A percentile compares a stretch with the other conserved stretches of the same genome.
Evolutionary conservation across 345 rosid genomes (phyloP).

Genomic region (Eutrema yunnanense): DNA sequence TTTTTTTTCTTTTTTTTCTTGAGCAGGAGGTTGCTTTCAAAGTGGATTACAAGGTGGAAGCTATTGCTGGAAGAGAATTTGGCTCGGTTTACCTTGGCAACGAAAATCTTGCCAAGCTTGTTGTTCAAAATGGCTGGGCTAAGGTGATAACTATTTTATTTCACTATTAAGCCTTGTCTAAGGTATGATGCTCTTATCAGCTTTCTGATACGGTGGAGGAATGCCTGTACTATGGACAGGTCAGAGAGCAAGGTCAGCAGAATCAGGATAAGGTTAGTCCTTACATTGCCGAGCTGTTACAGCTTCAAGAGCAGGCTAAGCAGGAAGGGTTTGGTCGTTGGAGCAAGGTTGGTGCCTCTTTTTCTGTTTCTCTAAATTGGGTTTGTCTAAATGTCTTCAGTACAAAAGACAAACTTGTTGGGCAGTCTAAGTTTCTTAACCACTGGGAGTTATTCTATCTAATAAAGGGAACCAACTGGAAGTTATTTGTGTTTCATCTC

Average conservation of each 20-base stretch:
- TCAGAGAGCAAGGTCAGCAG: constrained; percentile 77
- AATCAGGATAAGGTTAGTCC: constrained; percentile 94
- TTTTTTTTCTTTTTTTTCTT: background rate
- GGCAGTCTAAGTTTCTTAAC: background rate
- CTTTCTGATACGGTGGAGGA: background rate
- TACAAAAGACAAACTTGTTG: background rate
- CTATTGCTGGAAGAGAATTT: constrained; percentile 71
- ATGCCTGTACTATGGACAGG: constrained; percentile 40
- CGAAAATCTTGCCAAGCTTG: constrained; percentile 64
- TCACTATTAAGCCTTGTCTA: background rate
- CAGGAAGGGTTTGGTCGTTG: constrained; percentile 76
- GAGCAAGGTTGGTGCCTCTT: constrained; percentile 60
- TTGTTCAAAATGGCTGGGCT: constrained; percentile 87
- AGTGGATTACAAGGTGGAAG: constrained; percentile 74
- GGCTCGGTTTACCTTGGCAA: constrained; percentile 86
- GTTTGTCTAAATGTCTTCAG: background rate
- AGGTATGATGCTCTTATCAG: background rate
- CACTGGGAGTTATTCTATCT: background rate
- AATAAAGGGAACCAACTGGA: background rate
- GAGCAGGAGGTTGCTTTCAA: constrained; percentile 82
- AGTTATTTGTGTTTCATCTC: background rate
- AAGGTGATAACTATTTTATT: constrained; percentile 44
- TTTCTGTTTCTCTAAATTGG: background rate
- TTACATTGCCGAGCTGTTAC: constrained; percentile 54
- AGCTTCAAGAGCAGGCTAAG: constrained; percentile 74